These are phyloP conservation scores for Yamadazyma sp. DNA, from an alignment of 1,139 yeast species.

Conservation along the genomic window DNA sequence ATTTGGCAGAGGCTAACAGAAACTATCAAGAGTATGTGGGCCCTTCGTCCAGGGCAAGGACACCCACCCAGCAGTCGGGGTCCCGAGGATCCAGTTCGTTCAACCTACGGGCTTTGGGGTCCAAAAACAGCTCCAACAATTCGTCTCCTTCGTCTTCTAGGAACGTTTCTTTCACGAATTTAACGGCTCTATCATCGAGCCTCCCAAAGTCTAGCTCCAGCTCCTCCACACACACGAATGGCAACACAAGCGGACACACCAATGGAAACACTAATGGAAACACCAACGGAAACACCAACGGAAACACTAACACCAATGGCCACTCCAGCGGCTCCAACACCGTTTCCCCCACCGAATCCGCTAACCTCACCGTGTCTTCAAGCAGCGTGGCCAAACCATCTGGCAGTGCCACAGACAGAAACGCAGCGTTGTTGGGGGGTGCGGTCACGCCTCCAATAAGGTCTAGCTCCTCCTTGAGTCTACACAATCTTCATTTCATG, in stretches of 20 bases:
- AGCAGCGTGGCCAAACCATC: conserved; percentile 24
- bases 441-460: conserved; percentile 19
- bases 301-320: no score
- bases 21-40: conserved; percentile 19
- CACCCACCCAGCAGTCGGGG: conserved; percentile 6
- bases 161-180: conserved; percentile 22
- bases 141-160: conserved; percentile 33
- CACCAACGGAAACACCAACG: no score
- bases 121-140: conserved; percentile 14
- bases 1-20: conserved; percentile 27
- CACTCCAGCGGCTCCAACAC: background rate
- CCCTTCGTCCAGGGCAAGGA: conserved; percentile 3
- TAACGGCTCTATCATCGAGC: background rate
- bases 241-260: no score
- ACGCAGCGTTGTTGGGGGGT: conserved; percentile 19
- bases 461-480: conserved; percentile 26
- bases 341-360: background rate
- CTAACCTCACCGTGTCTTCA: background rate
- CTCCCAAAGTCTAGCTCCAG: background rate
- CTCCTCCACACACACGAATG: background rate
- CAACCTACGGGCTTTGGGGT: conserved; percentile 18
- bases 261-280: no score
- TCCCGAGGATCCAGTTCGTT: conserved; percentile 23
- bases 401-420: conserved; percentile 34
- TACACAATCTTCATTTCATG: conserved; percentile 29